Evolutionary conservation across 257 asterid genomes (phyloP), one percentile per base, ranked within the genome.

Genomic region (Nyctanthes arbortristis): DNA sequence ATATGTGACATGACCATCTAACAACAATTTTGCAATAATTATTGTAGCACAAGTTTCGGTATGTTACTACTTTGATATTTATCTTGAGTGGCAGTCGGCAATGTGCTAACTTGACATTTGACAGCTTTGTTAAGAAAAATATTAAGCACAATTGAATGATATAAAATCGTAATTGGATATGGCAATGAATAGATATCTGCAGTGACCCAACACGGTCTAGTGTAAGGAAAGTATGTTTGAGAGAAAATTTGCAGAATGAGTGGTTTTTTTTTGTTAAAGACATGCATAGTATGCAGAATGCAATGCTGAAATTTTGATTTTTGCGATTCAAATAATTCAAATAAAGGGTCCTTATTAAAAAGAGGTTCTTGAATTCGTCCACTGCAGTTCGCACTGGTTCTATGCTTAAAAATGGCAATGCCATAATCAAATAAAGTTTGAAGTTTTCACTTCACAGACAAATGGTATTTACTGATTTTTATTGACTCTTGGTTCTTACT

Each of bases 1-100:
- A 94, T 73, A 76, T 66, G 75, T 56, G 70, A 34, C 67, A 59
- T 34, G 67, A 47, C 61, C 74, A 65, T 52, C 69, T 70, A 29
- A 73, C 68, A 57, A 63, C 12, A 7, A 40, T 64, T 71, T 10
- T 22, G 63, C n/a, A n/a, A 43, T 47, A 2, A 45, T 60, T 55
- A 27, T 70, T 67, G 3, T 65, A 18, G 43, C 31, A 3, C 16
- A 8, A 61, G 59, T 8, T 14, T 25, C 29, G 1, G 3, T 24
- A 52, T 22, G 8, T 7, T 52, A 52, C 59, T 52, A 3, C 59
- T 22, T 52, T 14, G 14, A 20, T 52, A 9, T 52, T 30, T 22
- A 20, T 22, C n/a, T 52, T 22, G 31, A 20, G 59, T 24, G 30
- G 31, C 29, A 52, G 16, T 52, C n/a, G 10, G 59, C 24, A 10